phyloP scores from a whole-genome alignment of 257 asterid species.

The Petunia axillaris region DNA sequence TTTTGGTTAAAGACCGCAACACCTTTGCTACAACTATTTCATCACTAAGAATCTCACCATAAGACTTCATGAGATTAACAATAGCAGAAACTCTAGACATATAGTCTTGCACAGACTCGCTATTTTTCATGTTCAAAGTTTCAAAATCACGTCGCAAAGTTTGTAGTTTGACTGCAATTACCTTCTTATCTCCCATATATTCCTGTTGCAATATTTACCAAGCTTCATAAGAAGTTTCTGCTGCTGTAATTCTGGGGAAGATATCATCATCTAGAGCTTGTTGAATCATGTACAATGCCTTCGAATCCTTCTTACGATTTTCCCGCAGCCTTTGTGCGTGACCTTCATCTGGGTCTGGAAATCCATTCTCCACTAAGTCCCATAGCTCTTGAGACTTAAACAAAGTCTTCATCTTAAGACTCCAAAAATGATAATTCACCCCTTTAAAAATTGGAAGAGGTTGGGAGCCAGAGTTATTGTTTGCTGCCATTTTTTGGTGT shows the following conservation, averaged over 20 bases:
- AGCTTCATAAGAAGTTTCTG: background rate
- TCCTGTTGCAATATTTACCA: background rate
- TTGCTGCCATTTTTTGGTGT: no score
- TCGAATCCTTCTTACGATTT: constrained; percentile 8
- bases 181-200: background rate
- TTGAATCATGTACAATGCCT: constrained; percentile 11
- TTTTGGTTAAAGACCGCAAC: background rate
- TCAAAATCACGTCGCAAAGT: background rate
- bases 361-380: constrained; percentile 3
- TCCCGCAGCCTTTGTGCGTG: background rate
- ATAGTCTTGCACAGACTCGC: background rate
- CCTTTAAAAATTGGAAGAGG: background rate
- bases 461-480: no score
- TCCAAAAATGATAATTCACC: no score
- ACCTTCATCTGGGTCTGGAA: background rate
- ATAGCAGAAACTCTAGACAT: background rate
- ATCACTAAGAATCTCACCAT: background rate
- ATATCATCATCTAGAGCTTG: constrained; percentile 7
- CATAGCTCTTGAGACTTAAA: constrained; percentile 19
- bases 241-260: no score
- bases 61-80: constrained; percentile 9
- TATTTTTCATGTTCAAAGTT: background rate
- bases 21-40: constrained; percentile 13
- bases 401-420: background rate
- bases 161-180: constrained; percentile 1